These are phyloP conservation scores for Hemerocallis citrina DNA, from an alignment of 106 monocot genomes.

Conservation along the genomic window DNA sequence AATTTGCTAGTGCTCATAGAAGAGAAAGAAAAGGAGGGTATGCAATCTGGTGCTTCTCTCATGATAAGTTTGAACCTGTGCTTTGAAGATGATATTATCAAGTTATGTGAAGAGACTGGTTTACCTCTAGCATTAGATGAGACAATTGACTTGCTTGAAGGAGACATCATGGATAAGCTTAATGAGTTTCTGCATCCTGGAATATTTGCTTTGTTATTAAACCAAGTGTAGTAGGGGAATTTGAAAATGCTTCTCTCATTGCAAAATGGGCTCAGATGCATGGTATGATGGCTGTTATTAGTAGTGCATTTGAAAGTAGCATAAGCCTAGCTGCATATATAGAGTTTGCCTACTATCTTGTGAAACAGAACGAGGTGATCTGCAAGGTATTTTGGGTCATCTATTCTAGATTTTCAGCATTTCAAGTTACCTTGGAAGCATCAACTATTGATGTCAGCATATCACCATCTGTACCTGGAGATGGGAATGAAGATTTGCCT, in stretches of 20 bases:
- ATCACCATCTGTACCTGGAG: too few species aligned
- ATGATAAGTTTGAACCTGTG: too few species aligned
- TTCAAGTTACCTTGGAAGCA: too few species aligned
- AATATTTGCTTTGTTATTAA: slow-evolving; percentile 89
- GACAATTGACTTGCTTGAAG: slow-evolving; percentile 57
- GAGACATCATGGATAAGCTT: slow-evolving; percentile 36
- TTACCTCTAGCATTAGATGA: slow-evolving; percentile 88
- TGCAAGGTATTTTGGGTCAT: too few species aligned
- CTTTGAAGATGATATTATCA: slow-evolving; percentile 70
- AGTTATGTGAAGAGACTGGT: slow-evolving; percentile 73
- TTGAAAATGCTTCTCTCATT: slow-evolving; percentile 69
- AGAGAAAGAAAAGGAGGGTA: too few species aligned
- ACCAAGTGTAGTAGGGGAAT: slow-evolving; percentile 81
- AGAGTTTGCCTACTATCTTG: slow-evolving; percentile 61
- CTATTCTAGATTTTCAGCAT: too few species aligned
- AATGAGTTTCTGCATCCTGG: slow-evolving; percentile 60
- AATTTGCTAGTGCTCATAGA: too few species aligned
- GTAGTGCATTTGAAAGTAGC: slow-evolving; percentile 91
- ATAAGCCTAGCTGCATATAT: slow-evolving; percentile 60
- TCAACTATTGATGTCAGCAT: too few species aligned
- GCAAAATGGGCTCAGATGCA: slow-evolving; percentile 83
- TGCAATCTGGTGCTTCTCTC: too few species aligned
- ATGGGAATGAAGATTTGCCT: too few species aligned
- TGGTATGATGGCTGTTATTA: slow-evolving; percentile 70
- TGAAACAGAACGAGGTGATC: slow-evolving; percentile 28